Base-by-base conservation (phyloP, 2,329 filamentous ascomycete genomes). In the Endoconidiophora polonica region DNA sequence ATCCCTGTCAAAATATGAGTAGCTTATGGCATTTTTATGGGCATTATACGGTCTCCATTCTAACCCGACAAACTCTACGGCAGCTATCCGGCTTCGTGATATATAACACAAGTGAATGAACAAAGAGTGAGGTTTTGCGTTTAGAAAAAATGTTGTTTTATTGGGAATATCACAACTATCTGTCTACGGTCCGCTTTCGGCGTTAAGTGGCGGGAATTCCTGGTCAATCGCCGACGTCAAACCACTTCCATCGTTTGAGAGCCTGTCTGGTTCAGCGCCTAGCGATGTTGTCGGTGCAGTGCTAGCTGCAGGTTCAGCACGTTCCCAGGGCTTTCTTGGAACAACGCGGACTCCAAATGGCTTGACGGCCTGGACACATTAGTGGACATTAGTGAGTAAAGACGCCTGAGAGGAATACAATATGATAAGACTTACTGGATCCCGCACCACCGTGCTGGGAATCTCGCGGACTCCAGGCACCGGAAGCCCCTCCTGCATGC, bases 401-500 rank as follows among this genome's bases (percentile, higher is more conserved):
- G 26, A 18, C 18, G 7, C 20, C 22, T 10, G 29, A 22, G 18
- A 23, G 29, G 71, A 40, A 10, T 37, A 20, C 44, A 18, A 36
- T 22, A 18, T 9, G 16, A 23, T 23, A 16, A 48, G 16, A 59
- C 71, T 74, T 54, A 83, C 81, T 54, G 85, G 75, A 3, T 82
- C 81, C 49, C 78, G 71, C 18, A 88, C 69, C 4, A 94, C 69
- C 0, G 81, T 91, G 56, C 86, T 76, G 3, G 88, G 86, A 48
- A 95, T 90, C 55, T 94, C 77, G 57, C 80, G 79, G 59, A 95
- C 93, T 1, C 88, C 88, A 1, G 87, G 86, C 41, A 95, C 82
- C 0, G 84, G 81, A 57, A 86, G 79, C 48, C 86, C 86, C 24
- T 78, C 80, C 22, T 85, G 84, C 49, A 95, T 84, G 49, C 94